Percentiles rank a stretch among this genome's conserved stretches.
Conservation (phyloP, 352 stramenopile genomes). For the Blastocystis hominis region DNA sequence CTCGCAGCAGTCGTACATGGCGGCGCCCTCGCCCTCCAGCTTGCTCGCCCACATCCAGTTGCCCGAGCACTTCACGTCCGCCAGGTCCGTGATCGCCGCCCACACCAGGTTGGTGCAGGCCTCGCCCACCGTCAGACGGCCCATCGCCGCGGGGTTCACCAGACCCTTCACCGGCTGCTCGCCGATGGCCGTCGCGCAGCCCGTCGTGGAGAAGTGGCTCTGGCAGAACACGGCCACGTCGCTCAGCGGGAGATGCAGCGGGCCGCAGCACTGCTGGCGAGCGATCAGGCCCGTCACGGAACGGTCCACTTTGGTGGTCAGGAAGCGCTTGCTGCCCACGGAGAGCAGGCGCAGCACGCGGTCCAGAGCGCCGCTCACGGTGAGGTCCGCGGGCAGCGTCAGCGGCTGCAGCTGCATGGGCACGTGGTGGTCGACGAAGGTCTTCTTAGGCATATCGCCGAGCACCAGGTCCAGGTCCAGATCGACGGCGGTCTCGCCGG, state of each 20-base stretch:
- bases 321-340: conserved; percentile 90
- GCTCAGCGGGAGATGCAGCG: conserved; percentile 85
- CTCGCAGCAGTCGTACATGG: conserved; percentile 94
- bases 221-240: conserved; percentile 91
- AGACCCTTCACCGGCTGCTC: conserved; percentile 92
- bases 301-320: conserved; percentile 90
- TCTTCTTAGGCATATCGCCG: conserved; percentile 98
- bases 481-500: conserved; percentile 86
- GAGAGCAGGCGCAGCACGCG: conserved; percentile 85
- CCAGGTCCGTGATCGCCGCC: conserved; percentile 80
- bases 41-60: conserved; percentile 99
- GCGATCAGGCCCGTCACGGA: conserved; percentile 93
- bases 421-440: conserved; percentile 79
- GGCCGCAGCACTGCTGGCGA: conserved; percentile 94
- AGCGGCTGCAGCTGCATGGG: conserved; percentile 67
- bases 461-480: conserved; percentile 91
- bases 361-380: conserved; percentile 78
- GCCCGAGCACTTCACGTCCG: conserved; percentile 89
- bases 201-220: conserved; percentile 82
- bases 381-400: conserved; percentile 75
- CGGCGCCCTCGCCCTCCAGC: conserved; percentile 86
- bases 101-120: conserved; percentile 96
- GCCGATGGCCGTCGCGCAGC: conserved; percentile 86
- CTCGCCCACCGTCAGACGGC: conserved; percentile 85
- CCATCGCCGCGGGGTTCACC: conserved; percentile 85